Evolutionary conservation across 257 asterid species (phyloP), one percentile per base, ranked within the genome.

Genomic region (Lavandula angustifolia): DNA sequence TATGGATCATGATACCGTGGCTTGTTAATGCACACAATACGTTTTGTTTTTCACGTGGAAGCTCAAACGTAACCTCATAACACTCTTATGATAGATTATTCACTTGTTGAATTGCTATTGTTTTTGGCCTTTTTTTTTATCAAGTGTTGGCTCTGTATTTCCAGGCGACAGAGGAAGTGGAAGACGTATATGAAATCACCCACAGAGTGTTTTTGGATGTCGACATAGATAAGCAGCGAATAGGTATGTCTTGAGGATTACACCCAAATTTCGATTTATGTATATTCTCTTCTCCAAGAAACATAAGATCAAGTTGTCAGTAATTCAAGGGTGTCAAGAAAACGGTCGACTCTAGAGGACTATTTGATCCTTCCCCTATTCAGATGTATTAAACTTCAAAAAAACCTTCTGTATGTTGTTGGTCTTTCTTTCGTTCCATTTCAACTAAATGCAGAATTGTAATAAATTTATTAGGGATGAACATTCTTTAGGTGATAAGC

Each of bases 171-270:
- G 89, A 75, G 57, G 73, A 54, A 61, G 81, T 73, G 63, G 95
- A 87, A 57, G 96, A 81, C 81, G 81, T 70, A 18, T 51, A 82
- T 63, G 95, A 90, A 70, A 71, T 91, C 78, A 90, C 98, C 31
- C 89, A 90, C 52, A 81, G 91, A 78, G 95, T 94, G 33, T 94
- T 83, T 87, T 76, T 94, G 83, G 99, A 90, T 81, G 95, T 89
- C 71, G 97, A 90, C 82, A 86, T 90, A 59, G 99, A 90, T 71
- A 90, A 83, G 73, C 98, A 89, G 70, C 96, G 81, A 41, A 72
- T 78, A 79, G 96, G 95, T 86, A 78, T 49, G 75, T 38, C 17
- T 49, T 55, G 10, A 4, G 31, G 35, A 31, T 34, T 7, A 18
- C 51, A 38, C 9, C 54, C 18, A 70, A 35, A 14, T 18, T 47